Evolutionary conservation across 1,284 basidiomycete species (phyloP).

Genomic region (Ceratobasidium sp.): DNA sequence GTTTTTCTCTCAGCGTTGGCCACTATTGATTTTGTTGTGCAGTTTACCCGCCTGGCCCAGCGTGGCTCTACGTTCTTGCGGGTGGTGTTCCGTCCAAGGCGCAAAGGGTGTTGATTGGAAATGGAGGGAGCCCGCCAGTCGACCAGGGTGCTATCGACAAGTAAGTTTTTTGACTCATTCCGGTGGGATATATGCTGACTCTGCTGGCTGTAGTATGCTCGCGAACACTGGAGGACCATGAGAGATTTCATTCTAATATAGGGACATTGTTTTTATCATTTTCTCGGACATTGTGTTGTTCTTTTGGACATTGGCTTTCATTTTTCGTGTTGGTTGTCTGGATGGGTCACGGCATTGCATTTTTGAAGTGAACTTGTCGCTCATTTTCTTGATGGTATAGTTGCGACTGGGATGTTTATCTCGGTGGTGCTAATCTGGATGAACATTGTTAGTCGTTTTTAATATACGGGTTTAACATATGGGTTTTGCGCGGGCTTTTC

Average conservation of each 20-base stretch:
- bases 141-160: constrained; percentile 49
- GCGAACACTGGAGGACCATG: constrained; percentile 22
- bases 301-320: no score
- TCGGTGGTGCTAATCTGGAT: background rate
- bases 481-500: background rate
- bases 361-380: background rate
- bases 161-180: constrained; percentile 15
- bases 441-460: background rate
- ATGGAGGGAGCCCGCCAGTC: constrained; percentile 52
- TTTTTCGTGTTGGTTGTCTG: background rate
- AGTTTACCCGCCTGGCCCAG: constrained; percentile 57
- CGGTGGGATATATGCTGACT: background rate
- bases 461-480: background rate
- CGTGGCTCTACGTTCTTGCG: constrained; percentile 58
- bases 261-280: background rate
- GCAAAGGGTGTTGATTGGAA: constrained; percentile 61
- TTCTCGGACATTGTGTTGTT: background rate
- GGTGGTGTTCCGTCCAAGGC: constrained; percentile 63
- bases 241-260: background rate
- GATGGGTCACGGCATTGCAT: background rate
- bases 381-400: background rate
- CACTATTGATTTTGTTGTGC: background rate
- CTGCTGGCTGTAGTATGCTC: constrained; percentile 9
- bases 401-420: background rate
- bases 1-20: constrained; percentile 41